These are phyloP conservation scores for Suhomyces yuchorum DNA, from an alignment of 1,139 yeast genomes.

Conservation along the genomic window DNA sequence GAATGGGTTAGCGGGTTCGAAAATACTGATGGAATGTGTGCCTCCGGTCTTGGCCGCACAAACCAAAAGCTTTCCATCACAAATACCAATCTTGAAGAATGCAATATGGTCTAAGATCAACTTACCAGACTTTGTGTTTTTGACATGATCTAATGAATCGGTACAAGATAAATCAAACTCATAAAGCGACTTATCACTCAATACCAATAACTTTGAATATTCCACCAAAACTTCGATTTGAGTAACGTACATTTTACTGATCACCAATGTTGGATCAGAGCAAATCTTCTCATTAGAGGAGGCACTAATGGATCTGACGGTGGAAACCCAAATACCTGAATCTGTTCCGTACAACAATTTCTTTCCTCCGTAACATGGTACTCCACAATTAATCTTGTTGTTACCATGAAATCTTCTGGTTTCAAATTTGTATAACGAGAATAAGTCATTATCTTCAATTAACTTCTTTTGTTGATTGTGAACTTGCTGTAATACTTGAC, in stretches of 20 bases:
- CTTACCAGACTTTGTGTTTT: slow-evolving; percentile 73
- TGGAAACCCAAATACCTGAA: slow-evolving; percentile 83
- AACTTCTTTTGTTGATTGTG: slow-evolving; percentile 76
- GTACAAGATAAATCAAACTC: slow-evolving; percentile 74
- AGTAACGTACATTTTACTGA: slow-evolving; percentile 74
- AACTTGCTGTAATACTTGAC: slow-evolving; percentile 77
- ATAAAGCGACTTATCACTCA: slow-evolving; percentile 79
- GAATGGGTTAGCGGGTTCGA: slow-evolving; percentile 69
- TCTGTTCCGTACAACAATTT: slow-evolving; percentile 90
- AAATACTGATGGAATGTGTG: slow-evolving; percentile 76
- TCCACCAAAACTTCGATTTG: slow-evolving; percentile 93
- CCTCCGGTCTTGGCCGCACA: slow-evolving; percentile 85
- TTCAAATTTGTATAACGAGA: slow-evolving; percentile 72
- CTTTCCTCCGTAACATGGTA: slow-evolving; percentile 94
- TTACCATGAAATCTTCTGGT: slow-evolving; percentile 74
- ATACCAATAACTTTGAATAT: slow-evolving; percentile 77
- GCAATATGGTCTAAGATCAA: slow-evolving; percentile 82
- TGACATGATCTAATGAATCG: slow-evolving; percentile 70
- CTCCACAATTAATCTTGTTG: slow-evolving; percentile 82
- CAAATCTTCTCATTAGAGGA: slow-evolving; percentile 54
- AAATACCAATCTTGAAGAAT: slow-evolving; percentile 90
- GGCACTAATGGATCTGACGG: slow-evolving; percentile 50
- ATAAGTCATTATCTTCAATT: slow-evolving; percentile 74
- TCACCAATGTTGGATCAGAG: slow-evolving; percentile 75
- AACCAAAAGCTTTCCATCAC: slow-evolving; percentile 83